Base-by-base conservation (phyloP, 2,329 filamentous ascomycete species). In the Dactylellina haptotyla region DNA sequence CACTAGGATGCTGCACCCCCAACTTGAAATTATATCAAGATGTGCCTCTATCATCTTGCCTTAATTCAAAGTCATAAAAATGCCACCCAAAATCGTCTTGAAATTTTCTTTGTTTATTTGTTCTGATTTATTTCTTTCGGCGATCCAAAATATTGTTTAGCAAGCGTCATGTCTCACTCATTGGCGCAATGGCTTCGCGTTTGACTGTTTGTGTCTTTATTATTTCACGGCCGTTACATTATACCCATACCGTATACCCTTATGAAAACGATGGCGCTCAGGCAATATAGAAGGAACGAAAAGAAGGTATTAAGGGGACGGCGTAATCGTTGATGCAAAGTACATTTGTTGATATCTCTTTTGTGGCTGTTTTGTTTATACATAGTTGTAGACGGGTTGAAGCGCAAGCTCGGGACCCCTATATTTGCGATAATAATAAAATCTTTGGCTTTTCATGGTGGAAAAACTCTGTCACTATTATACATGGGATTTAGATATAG, bases 191-290 rank as follows among this genome's bases (percentile, higher is more conserved):
- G 46, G 46, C 41, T 54, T 16, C 25, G 23, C 4, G 6, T 14
- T 37, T 37, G 8, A 39, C 16, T 14, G 34, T 39, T 39, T 10
- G 12, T 39, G 34, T 43, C 28, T 41, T 51, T 30, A 30, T 54
- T 43, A 8, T 53, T 64, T 51, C 4, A 54, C 59, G 59, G 59
- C 46, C 59, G 59, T 62, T 39, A 34, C 18, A 32, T 48, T 61
- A 62, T 37, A 32, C 45, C 46, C 48, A 37, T 30, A 30, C 12
- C 41, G 16, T 61, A 61, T 61, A 61, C 41, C 39, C 59, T 64
- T 64, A 64, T 37, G 46, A 46, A 51, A 25, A 64, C 34, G 46
- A 54, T 54, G 18, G 20, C 23, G 41, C 20, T 23, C n/a, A 37
- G 46, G 23, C 20, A 3, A 34, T 41, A 16, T 54, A 48, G 32